These are phyloP conservation scores for Dactylorhiza incarnata DNA, from an alignment of 106 monocot genomes.

Conservation along the genomic window DNA sequence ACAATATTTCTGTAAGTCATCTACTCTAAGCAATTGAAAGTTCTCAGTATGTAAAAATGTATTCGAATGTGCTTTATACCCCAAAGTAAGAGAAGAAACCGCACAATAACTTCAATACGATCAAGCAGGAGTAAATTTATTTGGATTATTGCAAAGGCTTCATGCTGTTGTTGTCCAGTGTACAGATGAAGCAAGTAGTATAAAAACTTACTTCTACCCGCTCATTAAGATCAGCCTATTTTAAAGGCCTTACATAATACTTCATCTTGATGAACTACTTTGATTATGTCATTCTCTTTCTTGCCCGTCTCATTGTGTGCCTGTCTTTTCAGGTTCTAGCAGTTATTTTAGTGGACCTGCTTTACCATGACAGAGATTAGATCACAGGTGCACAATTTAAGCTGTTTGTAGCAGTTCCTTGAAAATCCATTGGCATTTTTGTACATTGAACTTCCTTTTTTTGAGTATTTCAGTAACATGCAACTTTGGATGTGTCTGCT, in stretches of 20 bases:
- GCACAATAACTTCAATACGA: not conserved
- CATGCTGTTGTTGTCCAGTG: not conserved
- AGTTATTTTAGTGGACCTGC: not conserved
- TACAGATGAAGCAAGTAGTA: not conserved
- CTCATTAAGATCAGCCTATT: not conserved
- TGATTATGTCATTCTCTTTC: not conserved
- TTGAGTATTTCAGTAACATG: not conserved
- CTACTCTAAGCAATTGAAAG: not conserved
- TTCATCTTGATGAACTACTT: not conserved
- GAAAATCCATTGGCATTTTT: constrained; percentile 6
- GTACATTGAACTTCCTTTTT: not conserved
- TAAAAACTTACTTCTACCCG: not conserved
- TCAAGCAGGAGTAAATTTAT: not conserved
- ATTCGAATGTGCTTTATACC: not conserved
- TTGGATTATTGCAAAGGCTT: not conserved
- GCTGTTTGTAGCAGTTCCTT: not conserved
- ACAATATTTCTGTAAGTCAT: not conserved
- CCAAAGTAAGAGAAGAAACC: not conserved
- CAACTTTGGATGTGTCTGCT: not conserved
- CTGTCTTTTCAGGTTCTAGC: constrained; percentile 5
- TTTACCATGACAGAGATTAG: constrained; percentile 8
- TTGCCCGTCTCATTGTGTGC: not conserved
- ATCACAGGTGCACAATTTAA: constrained; percentile 11
- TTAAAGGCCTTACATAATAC: not conserved
- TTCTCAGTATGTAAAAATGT: not conserved